Evolutionary conservation across 352 stramenopile genomes (phyloP).

Genomic region (Globisporangium carolinianum): DNA sequence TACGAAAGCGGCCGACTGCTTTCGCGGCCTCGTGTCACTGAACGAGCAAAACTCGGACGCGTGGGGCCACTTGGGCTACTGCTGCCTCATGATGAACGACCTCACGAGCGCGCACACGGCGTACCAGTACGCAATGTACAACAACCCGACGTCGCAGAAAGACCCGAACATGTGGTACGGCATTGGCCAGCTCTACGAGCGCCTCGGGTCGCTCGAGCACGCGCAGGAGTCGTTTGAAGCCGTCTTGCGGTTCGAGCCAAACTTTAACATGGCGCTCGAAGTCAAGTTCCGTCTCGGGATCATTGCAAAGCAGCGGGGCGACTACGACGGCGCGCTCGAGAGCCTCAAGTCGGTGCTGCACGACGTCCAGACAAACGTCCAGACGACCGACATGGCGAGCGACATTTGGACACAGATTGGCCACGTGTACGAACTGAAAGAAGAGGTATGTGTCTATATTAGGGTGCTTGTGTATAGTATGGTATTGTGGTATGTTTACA

Average conservation of each 20-base stretch:
- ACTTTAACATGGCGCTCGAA: constrained; percentile 85
- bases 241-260: constrained; percentile 77
- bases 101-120: constrained; percentile 81
- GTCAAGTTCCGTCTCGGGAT: constrained; percentile 84
- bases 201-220: constrained; percentile 75
- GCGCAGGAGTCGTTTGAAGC: constrained; percentile 83
- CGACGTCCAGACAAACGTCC: constrained; percentile 72
- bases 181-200: constrained; percentile 83
- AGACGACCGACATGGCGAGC: constrained; percentile 79
- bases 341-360: constrained; percentile 78
- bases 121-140: constrained; percentile 88
- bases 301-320: constrained; percentile 77
- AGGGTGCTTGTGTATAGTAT: not conserved
- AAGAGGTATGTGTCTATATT: constrained; percentile 24
- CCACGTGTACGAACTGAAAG: constrained; percentile 84
- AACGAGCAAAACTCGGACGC: constrained; percentile 84
- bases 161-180: constrained; percentile 86
- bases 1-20: constrained; percentile 83
- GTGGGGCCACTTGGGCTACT: constrained; percentile 82
- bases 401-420: constrained; percentile 86
- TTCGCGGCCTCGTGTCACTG: constrained; percentile 74
- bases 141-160: constrained; percentile 85
- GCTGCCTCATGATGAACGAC: constrained; percentile 88
- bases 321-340: constrained; percentile 77
- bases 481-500: not conserved